Evolutionary conservation across 768 basidiomycete species (phyloP), one percentile per base, ranked within the genome.

Genomic region (Russula earlei): DNA sequence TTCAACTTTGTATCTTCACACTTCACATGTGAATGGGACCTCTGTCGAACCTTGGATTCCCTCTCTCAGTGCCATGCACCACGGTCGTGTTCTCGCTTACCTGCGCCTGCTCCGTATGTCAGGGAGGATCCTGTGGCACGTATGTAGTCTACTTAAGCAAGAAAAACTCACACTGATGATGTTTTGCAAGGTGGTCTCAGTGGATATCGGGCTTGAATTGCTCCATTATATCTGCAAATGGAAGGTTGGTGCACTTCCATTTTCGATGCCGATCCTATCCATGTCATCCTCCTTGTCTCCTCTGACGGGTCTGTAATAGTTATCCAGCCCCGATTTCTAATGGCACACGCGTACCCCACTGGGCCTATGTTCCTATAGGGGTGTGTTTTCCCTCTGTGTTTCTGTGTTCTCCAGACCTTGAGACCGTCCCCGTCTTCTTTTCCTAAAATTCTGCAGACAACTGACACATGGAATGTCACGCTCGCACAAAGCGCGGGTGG

Each of bases 181-280:
- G 19, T 38, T 27, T 31, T 43, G 4, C 7, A 7, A 58, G 51
- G 17, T 58, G 46, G 45, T 53, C 45, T 0, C 5, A 8, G 3
- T 58, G 52, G 56, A 12, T 5, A 17, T 38, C n/a, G n/a, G n/a
- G n/a, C n/a, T n/a, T n/a, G n/a, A 29, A 47, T 14, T 43, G 56
- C 8, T 20, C 19, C 4, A 5, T 19, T n/a, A 9, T 36, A 4
- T 7, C 38, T 33, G 12, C 49, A 14, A 12, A 5, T 14, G 9
- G 38, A 4, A 22, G 33, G 51, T 58, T n/a, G 9, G 46, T 43
- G 3, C 25, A 27, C 10, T 22, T 47, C 19, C 15, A 12, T 10
- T 36, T 19, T 22, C 7, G 31, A 31, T 31, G 29, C n/a, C 29
- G 29, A 31, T 4, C 29, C 29, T 10, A 31, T 31, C 5, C 29